These are phyloP conservation scores for Wickerhamiella qilinensis DNA, from an alignment of 805 yeast genomes.

Conservation along the genomic window DNA sequence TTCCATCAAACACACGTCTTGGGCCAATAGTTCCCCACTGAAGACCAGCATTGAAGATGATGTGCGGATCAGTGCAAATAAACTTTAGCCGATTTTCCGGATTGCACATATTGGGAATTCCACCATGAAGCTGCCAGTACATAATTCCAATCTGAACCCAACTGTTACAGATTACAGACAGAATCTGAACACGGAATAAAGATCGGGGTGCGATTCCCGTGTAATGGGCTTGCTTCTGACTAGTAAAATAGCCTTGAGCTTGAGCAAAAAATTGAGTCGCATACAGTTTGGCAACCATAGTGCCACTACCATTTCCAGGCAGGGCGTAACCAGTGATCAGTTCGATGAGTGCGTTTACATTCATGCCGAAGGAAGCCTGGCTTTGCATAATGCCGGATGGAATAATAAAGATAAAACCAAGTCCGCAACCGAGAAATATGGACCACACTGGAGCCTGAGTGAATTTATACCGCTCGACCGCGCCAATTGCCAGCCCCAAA, in stretches of 20 bases:
- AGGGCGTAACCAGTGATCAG: conserved; percentile 48
- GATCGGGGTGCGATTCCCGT: conserved; percentile 28
- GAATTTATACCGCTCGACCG: conserved; percentile 23
- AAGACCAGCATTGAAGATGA: conserved; percentile 34
- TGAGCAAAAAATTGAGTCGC: conserved; percentile 49
- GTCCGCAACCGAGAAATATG: conserved; percentile 37
- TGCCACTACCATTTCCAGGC: conserved; percentile 48
- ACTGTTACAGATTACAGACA: conserved; percentile 26
- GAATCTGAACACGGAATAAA: conserved; percentile 24
- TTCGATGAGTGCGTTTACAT: conserved; percentile 48
- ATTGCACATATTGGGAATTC: conserved; percentile 29
- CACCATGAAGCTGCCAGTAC: conserved; percentile 28
- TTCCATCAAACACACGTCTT: too few species aligned
- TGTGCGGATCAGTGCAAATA: conserved; percentile 24
- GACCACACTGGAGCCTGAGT: conserved; percentile 47
- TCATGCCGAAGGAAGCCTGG: conserved; percentile 39
- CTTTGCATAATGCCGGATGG: conserved; percentile 54
- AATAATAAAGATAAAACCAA: conserved; percentile 38
- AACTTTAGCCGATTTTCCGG: too few species aligned
- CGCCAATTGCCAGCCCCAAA: conserved; percentile 29
- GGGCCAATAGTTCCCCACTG: conserved; percentile 52
- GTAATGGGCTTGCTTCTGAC: conserved; percentile 35
- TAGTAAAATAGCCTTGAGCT: conserved; percentile 37
- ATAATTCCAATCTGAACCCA: conserved; percentile 27
- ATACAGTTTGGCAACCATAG: conserved; percentile 42